A percentile compares a stretch with the other conserved stretches of the same genome.
These are phyloP conservation scores for Dioscorea zingiberensis DNA, from an alignment of 106 monocot genomes.

Conservation along the genomic window DNA sequence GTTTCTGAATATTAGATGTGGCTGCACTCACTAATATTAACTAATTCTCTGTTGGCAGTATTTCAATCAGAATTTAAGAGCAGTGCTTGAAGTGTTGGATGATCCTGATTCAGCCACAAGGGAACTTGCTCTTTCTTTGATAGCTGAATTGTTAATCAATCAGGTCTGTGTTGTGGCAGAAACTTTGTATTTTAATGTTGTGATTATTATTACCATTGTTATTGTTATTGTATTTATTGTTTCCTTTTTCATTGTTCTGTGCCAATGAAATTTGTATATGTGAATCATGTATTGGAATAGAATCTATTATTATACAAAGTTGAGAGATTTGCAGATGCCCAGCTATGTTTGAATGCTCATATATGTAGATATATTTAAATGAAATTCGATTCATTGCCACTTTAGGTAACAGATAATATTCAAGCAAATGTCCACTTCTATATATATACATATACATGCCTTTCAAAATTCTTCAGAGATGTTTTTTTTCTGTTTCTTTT, in stretches of 20 bases:
- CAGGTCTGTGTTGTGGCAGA: constrained; percentile 40
- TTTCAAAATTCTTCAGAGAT: too few species aligned
- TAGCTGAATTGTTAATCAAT: constrained; percentile 81
- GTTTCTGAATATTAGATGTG: too few species aligned
- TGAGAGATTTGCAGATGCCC: constrained; percentile 41
- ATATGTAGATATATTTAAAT: too few species aligned
- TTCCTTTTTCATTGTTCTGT: neutral
- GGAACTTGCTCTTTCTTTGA: constrained; percentile 80
- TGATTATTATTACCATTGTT: neutral
- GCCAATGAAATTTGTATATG: neutral
- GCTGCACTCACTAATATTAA: constrained; percentile 1
- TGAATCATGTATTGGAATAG: neutral
- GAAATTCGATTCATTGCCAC: too few species aligned
- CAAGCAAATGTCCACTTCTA: too few species aligned
- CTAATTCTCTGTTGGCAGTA: constrained; percentile 48
- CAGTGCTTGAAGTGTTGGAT: constrained; percentile 86
- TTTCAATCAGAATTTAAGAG: constrained; percentile 94
- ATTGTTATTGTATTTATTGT: too few species aligned
- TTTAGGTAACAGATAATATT: too few species aligned
- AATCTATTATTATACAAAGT: too few species aligned
- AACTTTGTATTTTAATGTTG: neutral
- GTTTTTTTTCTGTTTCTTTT: too few species aligned
- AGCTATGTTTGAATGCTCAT: too few species aligned
- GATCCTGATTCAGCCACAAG: constrained; percentile 64
- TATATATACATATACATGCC: too few species aligned